Base-by-base conservation (phyloP, 2,329 filamentous ascomycete genomes). In the Epichloe sp. region DNA sequence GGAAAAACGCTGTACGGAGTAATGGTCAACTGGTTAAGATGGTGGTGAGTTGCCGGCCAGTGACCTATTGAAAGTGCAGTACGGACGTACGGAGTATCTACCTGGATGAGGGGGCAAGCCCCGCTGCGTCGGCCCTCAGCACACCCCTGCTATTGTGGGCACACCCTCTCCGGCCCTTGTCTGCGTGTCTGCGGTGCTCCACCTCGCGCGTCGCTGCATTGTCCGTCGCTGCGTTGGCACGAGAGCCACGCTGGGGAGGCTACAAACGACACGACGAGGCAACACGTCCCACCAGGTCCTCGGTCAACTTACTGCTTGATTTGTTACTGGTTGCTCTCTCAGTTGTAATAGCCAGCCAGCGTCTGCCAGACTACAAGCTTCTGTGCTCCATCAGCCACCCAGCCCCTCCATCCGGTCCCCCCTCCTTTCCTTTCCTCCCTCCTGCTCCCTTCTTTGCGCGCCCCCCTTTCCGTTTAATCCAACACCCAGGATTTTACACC, bases 371-470 rank as follows among this genome's bases (percentile, higher is more conserved):
- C 52, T 40, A 46, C 41, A 37, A 41, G 51, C 51, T 56, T 59
- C 55, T 58, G 54, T 55, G 52, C 50, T 56, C 54, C 52, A 54
- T 62, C 60, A 64, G 59, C 60, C 60, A 63, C 62, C 61, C 60
- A 53, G 49, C 55, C 55, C 53, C 53, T 56, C 54, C 49, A 44
- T 44, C 53, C 40, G 21, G 36, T 19, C 59, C 59, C 61, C 57
- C 58, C 23, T 26, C 23, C 23, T 26, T 26, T 49, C 52, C 49
- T 49, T 45, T 47, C 44, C 46, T 46, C 47, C 40, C 48, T 51
- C 41, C 40, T 26, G 36, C 53, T 57, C 56, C 57, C 54, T 57
- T 55, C 51, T 55, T 53, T 53, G 21, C 50, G 47, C 52, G 43
- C 54, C 55, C 59, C 23, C 55, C 56, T 47, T 36, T 36, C 52